Percentiles rank a stretch among this genome's conserved stretches.
phyloP scores from a whole-genome alignment of 176 grass and related monocot species.

The Oryza punctata region DNA sequence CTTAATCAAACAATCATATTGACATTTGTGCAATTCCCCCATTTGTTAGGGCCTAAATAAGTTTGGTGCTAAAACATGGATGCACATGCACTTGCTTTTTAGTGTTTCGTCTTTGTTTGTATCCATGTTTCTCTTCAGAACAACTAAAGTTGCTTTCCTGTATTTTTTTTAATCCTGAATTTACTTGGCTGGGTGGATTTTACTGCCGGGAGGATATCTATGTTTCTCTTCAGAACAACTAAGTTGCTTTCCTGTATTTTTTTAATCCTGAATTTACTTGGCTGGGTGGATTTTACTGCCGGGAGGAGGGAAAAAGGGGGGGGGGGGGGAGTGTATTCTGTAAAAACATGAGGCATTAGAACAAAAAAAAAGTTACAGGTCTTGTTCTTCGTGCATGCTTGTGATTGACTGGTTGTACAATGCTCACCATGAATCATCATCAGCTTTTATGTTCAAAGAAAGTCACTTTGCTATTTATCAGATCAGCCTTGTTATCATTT shows the following conservation, averaged over 20 bases:
- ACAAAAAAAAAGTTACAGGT: too few species aligned
- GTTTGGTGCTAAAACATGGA: background rate
- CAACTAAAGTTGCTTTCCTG: too few species aligned
- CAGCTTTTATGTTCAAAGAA: constrained; percentile 6
- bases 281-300: too few species aligned
- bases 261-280: too few species aligned
- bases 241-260: background rate
- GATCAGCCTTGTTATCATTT: background rate
- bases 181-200: too few species aligned
- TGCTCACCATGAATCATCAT: background rate
- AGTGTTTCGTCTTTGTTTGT: background rate
- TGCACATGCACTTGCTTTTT: background rate
- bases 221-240: background rate
- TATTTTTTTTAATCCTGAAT: too few species aligned
- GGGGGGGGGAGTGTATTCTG: too few species aligned
- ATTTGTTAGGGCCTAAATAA: background rate
- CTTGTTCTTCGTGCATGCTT: background rate
- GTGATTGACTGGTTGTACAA: background rate
- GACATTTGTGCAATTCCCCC: background rate
- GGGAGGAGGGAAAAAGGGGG: too few species aligned
- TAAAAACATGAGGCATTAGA: too few species aligned
- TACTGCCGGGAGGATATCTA: too few species aligned
- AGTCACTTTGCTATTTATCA: background rate
- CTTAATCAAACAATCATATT: background rate
- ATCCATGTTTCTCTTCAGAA: too few species aligned